These are phyloP conservation scores for Flueggea neowawraea DNA, from an alignment of 441 rosid species.

Conservation along the genomic window DNA sequence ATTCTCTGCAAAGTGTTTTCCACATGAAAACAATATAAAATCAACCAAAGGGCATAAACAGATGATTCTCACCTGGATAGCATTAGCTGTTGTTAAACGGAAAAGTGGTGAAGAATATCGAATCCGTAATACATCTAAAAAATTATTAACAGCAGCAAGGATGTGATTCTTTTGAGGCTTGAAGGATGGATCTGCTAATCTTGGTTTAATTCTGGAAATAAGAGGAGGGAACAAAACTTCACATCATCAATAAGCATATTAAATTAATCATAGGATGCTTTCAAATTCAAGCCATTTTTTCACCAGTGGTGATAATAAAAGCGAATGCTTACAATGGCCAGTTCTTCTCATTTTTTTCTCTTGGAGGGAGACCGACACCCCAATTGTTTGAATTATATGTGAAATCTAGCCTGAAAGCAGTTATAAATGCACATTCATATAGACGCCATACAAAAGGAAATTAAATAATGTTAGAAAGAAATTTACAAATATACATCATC, in stretches of 20 bases:
- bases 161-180: constrained; percentile 80
- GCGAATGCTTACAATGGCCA: constrained; percentile 78
- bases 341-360: constrained; percentile 71
- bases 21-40: too few species aligned
- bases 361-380: constrained; percentile 98
- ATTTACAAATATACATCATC: too few species aligned
- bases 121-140: constrained; percentile 59
- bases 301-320: constrained; percentile 2
- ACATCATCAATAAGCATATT: background rate
- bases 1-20: too few species aligned
- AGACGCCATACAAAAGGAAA: constrained; percentile 7
- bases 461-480: background rate
- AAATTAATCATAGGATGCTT: too few species aligned
- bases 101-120: constrained; percentile 95
- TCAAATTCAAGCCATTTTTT: too few species aligned
- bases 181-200: constrained; percentile 86
- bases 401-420: constrained; percentile 78
- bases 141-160: constrained; percentile 69
- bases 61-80: constrained; percentile 67
- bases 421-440: background rate
- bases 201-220: constrained; percentile 63
- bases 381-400: constrained; percentile 77
- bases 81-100: constrained; percentile 68
- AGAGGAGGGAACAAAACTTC: background rate
- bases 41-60: background rate